Base-by-base conservation (phyloP, 108 stramenopile genomes). In the Nitzschia sp. region DNA sequence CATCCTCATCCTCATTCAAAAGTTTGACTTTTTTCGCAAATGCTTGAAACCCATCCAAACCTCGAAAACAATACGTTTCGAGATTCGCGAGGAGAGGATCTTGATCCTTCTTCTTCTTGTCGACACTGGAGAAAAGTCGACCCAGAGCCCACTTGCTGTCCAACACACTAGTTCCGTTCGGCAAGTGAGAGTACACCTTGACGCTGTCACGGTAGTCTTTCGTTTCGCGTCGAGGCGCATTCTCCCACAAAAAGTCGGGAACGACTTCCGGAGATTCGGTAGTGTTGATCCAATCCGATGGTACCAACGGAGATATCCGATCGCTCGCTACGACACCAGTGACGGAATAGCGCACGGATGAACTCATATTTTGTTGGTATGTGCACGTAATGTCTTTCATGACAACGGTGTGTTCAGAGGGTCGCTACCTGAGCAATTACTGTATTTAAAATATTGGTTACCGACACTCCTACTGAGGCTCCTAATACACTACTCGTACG, bases 131-230 rank as follows among this genome's bases (percentile, higher is more conserved):
- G 64, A 93, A 72, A 30, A 93, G 45, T 41, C 87, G 70, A 17
- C 85, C 87, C 48, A 93, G 52, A 16, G 78, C 87, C 92, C 92
- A 93, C 48, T 93, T 93, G 69, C 80, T 78, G 71, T 93, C 92
- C 34, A 93, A 45, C 16, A 90, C 72, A 22, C 56, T 27, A 19
- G 68, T 77, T n/a, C 92, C 92, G 60, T 90, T 87, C 11, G 92
- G 92, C 15, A 93, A 54, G 65, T 93, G 92, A 3, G 86, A 88
- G 50, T 93, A 93, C 2, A 77, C 78, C 13, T 38, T 33, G 0
- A 77, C 80, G 30, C 48, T 4, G 58, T 93, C 87, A 3, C 88
- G 79, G 44, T 76, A 69, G 23, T 46, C 45, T 66, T 79, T 86
- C 1, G 87, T 93, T 56, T 75, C 84, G 26, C 53, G 33, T 2